Conservation (phyloP, 352 stramenopile genomes). For the Pythium vanterpoolii region DNA sequence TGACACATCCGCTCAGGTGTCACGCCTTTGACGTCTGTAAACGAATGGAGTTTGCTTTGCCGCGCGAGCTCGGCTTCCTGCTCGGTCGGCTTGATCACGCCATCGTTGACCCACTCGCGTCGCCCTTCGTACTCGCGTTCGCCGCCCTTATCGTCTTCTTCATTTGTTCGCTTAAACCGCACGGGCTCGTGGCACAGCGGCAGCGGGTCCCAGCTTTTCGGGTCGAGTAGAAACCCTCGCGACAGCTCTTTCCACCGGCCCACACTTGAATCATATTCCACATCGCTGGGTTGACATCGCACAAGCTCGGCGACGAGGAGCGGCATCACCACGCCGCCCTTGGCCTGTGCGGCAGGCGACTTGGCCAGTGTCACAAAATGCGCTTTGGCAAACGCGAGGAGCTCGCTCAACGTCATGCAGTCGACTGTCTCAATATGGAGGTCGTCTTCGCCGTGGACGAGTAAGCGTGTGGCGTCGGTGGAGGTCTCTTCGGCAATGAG, state of each 20-base stretch:
- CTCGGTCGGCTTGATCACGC: conserved; percentile 49
- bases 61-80: conserved; percentile 24
- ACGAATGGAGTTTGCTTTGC: conserved; percentile 29
- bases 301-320: conserved; percentile 60
- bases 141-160: conserved; percentile 17
- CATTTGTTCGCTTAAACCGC: conserved; percentile 40
- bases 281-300: conserved; percentile 16
- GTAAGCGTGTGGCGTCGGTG: conserved; percentile 19
- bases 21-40: conserved; percentile 28
- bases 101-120: conserved; percentile 34
- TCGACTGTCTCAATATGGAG: conserved; percentile 32
- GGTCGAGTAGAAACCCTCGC: conserved; percentile 57
- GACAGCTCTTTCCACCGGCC: conserved; percentile 50
- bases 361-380: conserved; percentile 39
- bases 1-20: conserved; percentile 26
- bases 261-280: conserved; percentile 6
- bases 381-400: conserved; percentile 29
- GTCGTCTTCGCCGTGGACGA: conserved; percentile 31
- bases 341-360: conserved; percentile 19
- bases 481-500: conserved; percentile 39
- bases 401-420: conserved; percentile 31
- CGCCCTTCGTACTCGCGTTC: conserved; percentile 53
- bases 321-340: conserved; percentile 47
- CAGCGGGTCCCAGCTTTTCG: conserved; percentile 52
- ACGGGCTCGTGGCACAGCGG: conserved; percentile 49